Percentiles rank a stretch among this genome's conserved stretches.
Evolutionary conservation across 441 rosid species (phyloP).

Genomic region (Euphorbia corollata): DNA sequence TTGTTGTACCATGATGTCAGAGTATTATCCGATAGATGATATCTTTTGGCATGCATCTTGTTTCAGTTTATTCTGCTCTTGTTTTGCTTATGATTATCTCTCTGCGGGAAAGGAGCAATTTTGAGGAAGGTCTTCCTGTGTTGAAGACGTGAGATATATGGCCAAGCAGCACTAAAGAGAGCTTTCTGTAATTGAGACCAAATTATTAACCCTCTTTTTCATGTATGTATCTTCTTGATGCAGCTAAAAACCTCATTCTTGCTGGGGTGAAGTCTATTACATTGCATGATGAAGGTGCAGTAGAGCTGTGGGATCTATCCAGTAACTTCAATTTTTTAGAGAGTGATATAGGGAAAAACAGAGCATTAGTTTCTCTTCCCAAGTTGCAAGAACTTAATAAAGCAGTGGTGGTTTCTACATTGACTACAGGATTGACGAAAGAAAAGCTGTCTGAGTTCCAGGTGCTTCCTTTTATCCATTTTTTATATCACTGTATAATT

Average conservation of each 20-base stretch:
- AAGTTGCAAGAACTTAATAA: slow-evolving; percentile 89
- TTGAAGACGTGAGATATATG: neutral
- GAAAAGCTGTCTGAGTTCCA: slow-evolving; percentile 70
- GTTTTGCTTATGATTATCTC: neutral
- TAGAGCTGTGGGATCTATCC: slow-evolving; percentile 83
- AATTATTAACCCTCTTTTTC: neutral
- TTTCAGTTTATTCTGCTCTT: neutral
- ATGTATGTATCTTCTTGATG: slow-evolving; percentile 17
- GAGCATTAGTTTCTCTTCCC: slow-evolving; percentile 79
- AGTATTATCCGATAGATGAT: neutral
- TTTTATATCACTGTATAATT: neutral
- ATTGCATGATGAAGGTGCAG: slow-evolving; percentile 67
- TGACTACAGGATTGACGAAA: slow-evolving; percentile 53
- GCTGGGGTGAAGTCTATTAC: slow-evolving; percentile 94
- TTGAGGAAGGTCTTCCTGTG: neutral
- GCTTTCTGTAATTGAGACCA: neutral
- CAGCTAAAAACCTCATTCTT: slow-evolving; percentile 89
- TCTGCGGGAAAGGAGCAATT: neutral
- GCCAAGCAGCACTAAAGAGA: neutral
- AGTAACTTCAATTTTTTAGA: slow-evolving; percentile 71
- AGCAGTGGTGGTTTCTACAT: slow-evolving; percentile 54
- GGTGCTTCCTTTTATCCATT: slow-evolving; percentile 47
- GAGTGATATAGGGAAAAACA: slow-evolving; percentile 74
- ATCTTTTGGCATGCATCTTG: too few species aligned
- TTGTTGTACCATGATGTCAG: neutral